These are phyloP conservation scores for Chaetoceros muelleri DNA, from an alignment of 108 stramenopile species.

Conservation along the genomic window DNA sequence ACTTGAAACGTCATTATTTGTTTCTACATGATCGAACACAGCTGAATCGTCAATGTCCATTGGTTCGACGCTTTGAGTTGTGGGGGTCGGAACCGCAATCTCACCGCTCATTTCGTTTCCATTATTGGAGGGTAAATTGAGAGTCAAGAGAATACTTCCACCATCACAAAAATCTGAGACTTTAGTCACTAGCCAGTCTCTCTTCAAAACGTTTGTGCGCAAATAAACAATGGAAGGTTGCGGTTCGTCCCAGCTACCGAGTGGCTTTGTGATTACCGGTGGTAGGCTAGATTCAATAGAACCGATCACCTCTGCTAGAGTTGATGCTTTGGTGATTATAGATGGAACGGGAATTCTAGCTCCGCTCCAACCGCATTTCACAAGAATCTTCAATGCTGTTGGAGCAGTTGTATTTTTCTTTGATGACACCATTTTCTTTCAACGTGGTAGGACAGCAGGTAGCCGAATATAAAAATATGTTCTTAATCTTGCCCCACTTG, in stretches of 20 bases:
- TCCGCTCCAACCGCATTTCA: not conserved
- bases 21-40: too few species aligned
- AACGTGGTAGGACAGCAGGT: too few species aligned
- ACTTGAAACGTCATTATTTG: not conserved
- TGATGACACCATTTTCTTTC: not conserved
- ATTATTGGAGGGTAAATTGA: not conserved
- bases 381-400: not conserved
- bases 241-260: not conserved
- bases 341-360: not conserved
- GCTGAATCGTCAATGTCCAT: constrained; percentile 5
- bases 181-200: not conserved
- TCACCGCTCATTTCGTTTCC: not conserved
- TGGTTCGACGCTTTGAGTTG: not conserved
- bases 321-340: not conserved
- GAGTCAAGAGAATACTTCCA: not conserved
- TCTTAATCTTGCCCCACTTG: too few species aligned
- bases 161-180: not conserved
- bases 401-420: not conserved
- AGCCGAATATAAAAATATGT: too few species aligned
- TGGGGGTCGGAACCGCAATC: not conserved
- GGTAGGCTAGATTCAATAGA: not conserved
- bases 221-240: not conserved
- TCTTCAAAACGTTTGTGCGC: not conserved
- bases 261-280: not conserved
- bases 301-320: not conserved